Evolutionary conservation across 2,329 filamentous ascomycete genomes (phyloP), one percentile per base, ranked within the genome.

Genomic region (Diaporthe aspalathi): DNA sequence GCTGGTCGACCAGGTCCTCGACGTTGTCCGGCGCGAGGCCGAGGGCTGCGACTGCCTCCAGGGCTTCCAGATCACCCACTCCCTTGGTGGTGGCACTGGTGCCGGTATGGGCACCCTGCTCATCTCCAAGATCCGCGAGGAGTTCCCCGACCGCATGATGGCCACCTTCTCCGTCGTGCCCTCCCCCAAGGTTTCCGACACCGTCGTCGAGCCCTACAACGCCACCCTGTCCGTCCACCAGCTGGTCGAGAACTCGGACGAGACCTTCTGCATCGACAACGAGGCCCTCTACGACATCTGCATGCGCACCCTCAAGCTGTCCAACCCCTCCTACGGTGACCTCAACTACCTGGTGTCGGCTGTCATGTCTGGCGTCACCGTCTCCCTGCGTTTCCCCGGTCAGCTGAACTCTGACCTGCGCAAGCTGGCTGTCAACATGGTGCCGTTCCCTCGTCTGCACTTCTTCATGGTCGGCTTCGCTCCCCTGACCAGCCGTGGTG

Each of bases 401-500:
- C 96, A 99, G 90, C 93, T 99, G 78, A 99, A 99, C 93, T 99
- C 96, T 83, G 96, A 99, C 84, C 93, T 99, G 78, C 94, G 96
- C 88, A 99, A 99, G 90, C 88, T 99, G 81, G 96, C 96, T 78
- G 96, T 99, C 86, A 99, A 99, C 94, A 99, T 99, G 90, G 96
- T 99, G 86, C 96, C 96, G 75, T 99, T 99, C 93, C 96, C 96
- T 78, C 96, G 96, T 94, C 94, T 99, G 75, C 96, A 99, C 88
- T 99, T 99, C 92, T 99, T 99, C 92, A 99, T 99, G 96, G 96
- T 99, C 84, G 96, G 96, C 84, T 99, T 99, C 84, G 95, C 96
- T 85, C 96, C 96, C 83, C 91, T 99, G 81, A 99, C 96, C 84
- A 97, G 94, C 85, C 86, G 86, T 76, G 86, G 86, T 79, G 93